Evolutionary conservation across 345 rosid species (phyloP).

Genomic region (Camelina sativa): DNA sequence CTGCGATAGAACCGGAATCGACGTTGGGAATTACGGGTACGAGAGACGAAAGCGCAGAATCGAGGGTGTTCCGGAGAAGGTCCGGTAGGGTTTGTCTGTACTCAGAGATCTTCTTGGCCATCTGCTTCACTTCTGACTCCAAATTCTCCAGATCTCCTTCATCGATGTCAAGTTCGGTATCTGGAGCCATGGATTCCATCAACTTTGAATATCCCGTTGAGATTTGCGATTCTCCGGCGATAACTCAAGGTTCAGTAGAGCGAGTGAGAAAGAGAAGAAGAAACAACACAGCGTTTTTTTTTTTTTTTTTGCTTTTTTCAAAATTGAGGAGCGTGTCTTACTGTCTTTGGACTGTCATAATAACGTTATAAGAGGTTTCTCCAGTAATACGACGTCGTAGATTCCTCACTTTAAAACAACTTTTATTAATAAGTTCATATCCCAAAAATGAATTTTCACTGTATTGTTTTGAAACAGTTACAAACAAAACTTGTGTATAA

Average conservation of each 20-base stretch:
- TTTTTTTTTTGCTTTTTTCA: neutral
- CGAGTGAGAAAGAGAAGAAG: too few species aligned
- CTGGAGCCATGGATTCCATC: constrained; percentile 16
- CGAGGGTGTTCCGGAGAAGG: constrained; percentile 56
- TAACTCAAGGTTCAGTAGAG: neutral
- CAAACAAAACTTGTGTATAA: neutral
- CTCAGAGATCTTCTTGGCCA: constrained; percentile 67
- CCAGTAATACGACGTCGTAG: constrained; percentile 20
- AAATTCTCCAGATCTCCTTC: constrained; percentile 59
- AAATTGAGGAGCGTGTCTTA: constrained; percentile 25
- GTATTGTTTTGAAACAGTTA: neutral
- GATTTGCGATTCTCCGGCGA: neutral
- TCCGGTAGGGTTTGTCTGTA: constrained; percentile 71
- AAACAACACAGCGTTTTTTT: neutral
- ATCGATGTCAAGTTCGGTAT: constrained; percentile 33
- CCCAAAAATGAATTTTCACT: neutral
- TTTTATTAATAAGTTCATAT: too few species aligned
- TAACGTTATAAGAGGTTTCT: neutral
- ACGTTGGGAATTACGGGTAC: constrained; percentile 44
- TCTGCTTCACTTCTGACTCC: constrained; percentile 61
- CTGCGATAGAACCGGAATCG: constrained; percentile 44
- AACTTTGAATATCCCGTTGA: neutral
- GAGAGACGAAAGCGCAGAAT: constrained; percentile 55
- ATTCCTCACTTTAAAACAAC: too few species aligned
- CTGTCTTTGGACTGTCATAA: neutral